phyloP scores from a whole-genome alignment of 1,139 yeast species.

The Saccharomyces pastorianus region DNA sequence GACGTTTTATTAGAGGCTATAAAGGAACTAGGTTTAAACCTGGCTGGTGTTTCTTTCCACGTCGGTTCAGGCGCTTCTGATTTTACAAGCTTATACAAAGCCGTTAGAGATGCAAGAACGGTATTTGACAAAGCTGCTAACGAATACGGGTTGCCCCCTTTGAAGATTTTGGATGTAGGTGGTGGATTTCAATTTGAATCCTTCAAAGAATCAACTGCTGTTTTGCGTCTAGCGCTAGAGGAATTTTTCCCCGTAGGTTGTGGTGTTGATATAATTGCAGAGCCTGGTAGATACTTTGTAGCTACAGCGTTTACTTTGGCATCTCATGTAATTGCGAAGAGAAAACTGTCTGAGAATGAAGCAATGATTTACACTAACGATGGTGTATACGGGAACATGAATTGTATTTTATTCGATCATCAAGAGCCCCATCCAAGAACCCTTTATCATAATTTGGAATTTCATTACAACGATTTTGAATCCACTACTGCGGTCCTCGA shows the following conservation, averaged over 20 bases:
- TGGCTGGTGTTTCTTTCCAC: conserved; percentile 89
- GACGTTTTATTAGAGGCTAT: conserved; percentile 54
- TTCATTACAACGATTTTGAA: conserved; percentile 36
- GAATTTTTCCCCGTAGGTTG: conserved; percentile 46
- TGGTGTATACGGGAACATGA: conserved; percentile 92
- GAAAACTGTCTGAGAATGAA: conserved; percentile 34
- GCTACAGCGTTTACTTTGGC: conserved; percentile 83
- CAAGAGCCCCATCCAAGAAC: conserved; percentile 69
- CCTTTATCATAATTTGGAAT: conserved; percentile 46
- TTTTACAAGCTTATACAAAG: conserved; percentile 56
- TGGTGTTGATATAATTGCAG: conserved; percentile 65
- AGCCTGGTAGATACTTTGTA: conserved; percentile 89
- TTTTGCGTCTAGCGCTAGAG: conserved; percentile 50
- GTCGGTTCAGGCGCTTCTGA: conserved; percentile 93
- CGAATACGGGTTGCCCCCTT: conserved; percentile 19
- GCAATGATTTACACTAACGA: conserved; percentile 74
- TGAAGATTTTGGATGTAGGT: conserved; percentile 67
- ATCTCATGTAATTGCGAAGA: conserved; percentile 73
- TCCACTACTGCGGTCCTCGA: conserved; percentile 11
- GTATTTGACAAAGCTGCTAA: conserved; percentile 56
- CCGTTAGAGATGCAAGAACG: conserved; percentile 60
- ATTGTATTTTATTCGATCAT: conserved; percentile 89
- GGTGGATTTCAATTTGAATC: conserved; percentile 80
- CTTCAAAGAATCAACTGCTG: conserved; percentile 53
- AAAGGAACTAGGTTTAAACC: conserved; percentile 48